Conservation (phyloP, 495 filamentous ascomycete genomes). For the Talaromyces ruber region DNA sequence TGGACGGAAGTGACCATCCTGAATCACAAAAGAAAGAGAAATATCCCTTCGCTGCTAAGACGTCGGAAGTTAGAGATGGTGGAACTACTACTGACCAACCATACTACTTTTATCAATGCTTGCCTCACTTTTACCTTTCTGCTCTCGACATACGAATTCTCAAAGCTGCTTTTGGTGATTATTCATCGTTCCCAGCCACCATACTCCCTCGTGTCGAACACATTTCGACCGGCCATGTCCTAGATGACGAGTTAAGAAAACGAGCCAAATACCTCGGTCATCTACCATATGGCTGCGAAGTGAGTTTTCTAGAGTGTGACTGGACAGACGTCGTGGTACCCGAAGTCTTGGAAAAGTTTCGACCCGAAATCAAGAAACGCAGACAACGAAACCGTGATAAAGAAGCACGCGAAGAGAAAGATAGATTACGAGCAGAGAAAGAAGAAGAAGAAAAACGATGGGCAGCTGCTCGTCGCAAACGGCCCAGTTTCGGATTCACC, state of each 20-base stretch:
- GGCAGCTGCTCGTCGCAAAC: slow-evolving; percentile 42
- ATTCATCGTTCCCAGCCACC: slow-evolving; percentile 75
- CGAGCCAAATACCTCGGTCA: slow-evolving; percentile 86
- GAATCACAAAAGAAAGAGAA: slow-evolving; percentile 22
- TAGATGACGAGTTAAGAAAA: slow-evolving; percentile 83
- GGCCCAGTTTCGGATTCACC: slow-evolving; percentile 27
- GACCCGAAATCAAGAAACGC: slow-evolving; percentile 66
- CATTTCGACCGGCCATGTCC: slow-evolving; percentile 80
- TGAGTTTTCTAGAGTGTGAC: slow-evolving; percentile 91
- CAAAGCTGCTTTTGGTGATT: slow-evolving; percentile 80
- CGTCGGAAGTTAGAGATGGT: not conserved
- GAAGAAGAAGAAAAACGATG: slow-evolving; percentile 61
- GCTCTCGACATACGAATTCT: slow-evolving; percentile 93
- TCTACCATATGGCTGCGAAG: slow-evolving; percentile 85
- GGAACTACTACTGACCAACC: slow-evolving; percentile 24
- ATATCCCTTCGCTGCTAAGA: slow-evolving; percentile 11
- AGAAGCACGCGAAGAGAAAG: slow-evolving; percentile 81
- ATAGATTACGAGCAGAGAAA: slow-evolving; percentile 77
- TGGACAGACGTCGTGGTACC: slow-evolving; percentile 84
- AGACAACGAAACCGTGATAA: slow-evolving; percentile 79
- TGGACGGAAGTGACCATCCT: slow-evolving; percentile 11
- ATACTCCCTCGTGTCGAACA: slow-evolving; percentile 87
- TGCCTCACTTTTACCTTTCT: slow-evolving; percentile 87
- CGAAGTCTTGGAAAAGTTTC: slow-evolving; percentile 67
- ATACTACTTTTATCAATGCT: slow-evolving; percentile 82